Evolutionary conservation across 805 yeast genomes (phyloP).

Genomic region (Priceomyces haplophilus): DNA sequence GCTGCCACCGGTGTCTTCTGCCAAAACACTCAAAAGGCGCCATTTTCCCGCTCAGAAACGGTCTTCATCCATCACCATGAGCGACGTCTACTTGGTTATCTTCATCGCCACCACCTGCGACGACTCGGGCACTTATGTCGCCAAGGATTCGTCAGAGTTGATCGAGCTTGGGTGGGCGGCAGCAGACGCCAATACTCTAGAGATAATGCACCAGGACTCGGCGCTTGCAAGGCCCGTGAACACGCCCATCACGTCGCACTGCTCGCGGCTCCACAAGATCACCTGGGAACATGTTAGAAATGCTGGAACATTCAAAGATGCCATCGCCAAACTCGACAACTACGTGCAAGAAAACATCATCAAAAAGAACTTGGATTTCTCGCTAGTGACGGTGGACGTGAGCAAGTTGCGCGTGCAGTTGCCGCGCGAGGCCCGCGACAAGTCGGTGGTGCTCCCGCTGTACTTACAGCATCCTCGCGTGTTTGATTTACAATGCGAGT

Average conservation of each 20-base stretch:
- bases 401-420: conserved; percentile 76
- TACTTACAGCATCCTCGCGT: conserved; percentile 73
- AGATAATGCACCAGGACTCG: conserved; percentile 41
- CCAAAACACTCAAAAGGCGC: background rate
- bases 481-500: conserved; percentile 76
- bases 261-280: conserved; percentile 49
- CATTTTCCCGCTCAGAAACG: background rate
- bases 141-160: conserved; percentile 67
- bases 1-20: background rate
- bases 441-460: conserved; percentile 65
- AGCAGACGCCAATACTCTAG: conserved; percentile 52
- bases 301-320: conserved; percentile 62
- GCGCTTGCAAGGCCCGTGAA: conserved; percentile 57
- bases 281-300: conserved; percentile 60
- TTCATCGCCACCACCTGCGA: conserved; percentile 67
- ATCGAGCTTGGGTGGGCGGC: conserved; percentile 67
- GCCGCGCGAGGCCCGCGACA: conserved; percentile 78
- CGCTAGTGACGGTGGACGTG: conserved; percentile 63
- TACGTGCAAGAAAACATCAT: conserved; percentile 45
- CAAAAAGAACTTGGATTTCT: conserved; percentile 47
- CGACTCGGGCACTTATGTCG: conserved; percentile 54
- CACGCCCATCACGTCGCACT: conserved; percentile 62
- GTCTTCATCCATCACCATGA: conserved; percentile 26
- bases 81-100: conserved; percentile 58
- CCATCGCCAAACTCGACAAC: conserved; percentile 52